These are phyloP conservation scores for Brassica juncea DNA, from an alignment of 345 rosid genomes.

Conservation along the genomic window DNA sequence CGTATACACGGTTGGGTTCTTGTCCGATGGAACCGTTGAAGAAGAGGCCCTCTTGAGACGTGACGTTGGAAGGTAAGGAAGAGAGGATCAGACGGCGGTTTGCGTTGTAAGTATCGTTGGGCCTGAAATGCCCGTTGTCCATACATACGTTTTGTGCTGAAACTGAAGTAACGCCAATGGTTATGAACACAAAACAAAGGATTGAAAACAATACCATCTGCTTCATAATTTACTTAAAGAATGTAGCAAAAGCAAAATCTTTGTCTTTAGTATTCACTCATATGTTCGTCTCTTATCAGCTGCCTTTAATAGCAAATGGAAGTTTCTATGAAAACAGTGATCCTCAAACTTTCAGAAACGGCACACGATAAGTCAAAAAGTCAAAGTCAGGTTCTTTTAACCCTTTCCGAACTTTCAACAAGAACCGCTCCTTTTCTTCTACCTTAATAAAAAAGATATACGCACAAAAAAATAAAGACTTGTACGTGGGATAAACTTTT, in stretches of 20 bases:
- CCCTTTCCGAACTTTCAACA: not conserved
- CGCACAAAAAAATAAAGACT: not conserved
- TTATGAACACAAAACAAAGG: constrained; percentile 18
- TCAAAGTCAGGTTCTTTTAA: not conserved
- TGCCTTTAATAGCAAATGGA: not conserved
- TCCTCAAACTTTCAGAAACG: not conserved
- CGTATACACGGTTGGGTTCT: constrained; percentile 30
- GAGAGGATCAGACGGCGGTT: constrained; percentile 29
- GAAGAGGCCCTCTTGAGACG: constrained; percentile 30
- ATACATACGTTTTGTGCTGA: constrained; percentile 21
- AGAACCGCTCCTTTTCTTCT: not conserved
- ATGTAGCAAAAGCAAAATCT: not conserved
- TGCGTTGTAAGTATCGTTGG: constrained; percentile 21
- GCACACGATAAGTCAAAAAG: not conserved
- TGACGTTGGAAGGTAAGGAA: constrained; percentile 31
- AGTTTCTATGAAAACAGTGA: not conserved
- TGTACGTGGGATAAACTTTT: not conserved
- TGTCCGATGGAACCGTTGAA: constrained; percentile 31
- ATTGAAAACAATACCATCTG: constrained; percentile 1
- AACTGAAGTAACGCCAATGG: not conserved
- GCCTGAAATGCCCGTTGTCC: constrained; percentile 25
- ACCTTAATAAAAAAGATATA: not conserved
- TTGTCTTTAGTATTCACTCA: not conserved
- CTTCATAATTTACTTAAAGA: constrained; percentile 12
- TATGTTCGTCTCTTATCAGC: not conserved